A percentile compares a stretch with the other conserved stretches of the same genome.
These are phyloP conservation scores for Pseudoperonospora humuli DNA, from an alignment of 352 stramenopile species.

Conservation along the genomic window DNA sequence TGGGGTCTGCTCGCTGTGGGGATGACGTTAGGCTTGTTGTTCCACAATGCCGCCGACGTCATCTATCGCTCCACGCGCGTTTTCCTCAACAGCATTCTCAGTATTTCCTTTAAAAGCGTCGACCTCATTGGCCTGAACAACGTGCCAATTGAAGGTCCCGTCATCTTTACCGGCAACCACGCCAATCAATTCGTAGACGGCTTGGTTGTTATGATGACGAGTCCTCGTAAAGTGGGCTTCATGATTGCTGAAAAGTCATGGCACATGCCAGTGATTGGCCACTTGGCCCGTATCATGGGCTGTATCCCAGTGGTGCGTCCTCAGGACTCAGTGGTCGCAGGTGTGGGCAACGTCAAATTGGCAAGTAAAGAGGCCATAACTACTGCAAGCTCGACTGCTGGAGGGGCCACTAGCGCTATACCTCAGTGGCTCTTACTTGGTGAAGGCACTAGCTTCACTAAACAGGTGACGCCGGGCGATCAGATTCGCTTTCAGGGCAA, in stretches of 20 bases:
- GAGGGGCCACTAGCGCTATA: slow-evolving; percentile 14
- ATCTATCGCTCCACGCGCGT: slow-evolving; percentile 78
- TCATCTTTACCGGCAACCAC: slow-evolving; percentile 98
- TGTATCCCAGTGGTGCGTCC: slow-evolving; percentile 95
- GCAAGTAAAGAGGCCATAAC: slow-evolving; percentile 23
- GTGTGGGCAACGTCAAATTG: slow-evolving; percentile 63
- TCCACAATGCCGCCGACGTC: slow-evolving; percentile 69
- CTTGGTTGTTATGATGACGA: slow-evolving; percentile 93
- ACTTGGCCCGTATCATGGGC: slow-evolving; percentile 92
- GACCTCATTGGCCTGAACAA: slow-evolving; percentile 95
- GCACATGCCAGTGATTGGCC: slow-evolving; percentile 90
- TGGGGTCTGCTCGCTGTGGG: slow-evolving; percentile 52
- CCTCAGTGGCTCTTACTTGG: slow-evolving; percentile 42
- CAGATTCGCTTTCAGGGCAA: slow-evolving; percentile 71
- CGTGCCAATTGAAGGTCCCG: slow-evolving; percentile 91
- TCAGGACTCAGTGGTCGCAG: slow-evolving; percentile 85
- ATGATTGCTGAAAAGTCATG: slow-evolving; percentile 97
- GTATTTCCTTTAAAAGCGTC: slow-evolving; percentile 97
- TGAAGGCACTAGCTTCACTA: slow-evolving; percentile 64
- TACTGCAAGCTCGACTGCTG: slow-evolving; percentile 18
- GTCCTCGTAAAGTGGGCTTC: slow-evolving; percentile 91
- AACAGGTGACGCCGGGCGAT: slow-evolving; percentile 70
- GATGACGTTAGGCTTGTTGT: slow-evolving; percentile 63
- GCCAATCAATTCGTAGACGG: slow-evolving; percentile 99
- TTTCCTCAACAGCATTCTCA: slow-evolving; percentile 96